Evolutionary conservation across 2,329 filamentous ascomycete genomes (phyloP).

Genomic region (Plenodomus biglobosus): DNA sequence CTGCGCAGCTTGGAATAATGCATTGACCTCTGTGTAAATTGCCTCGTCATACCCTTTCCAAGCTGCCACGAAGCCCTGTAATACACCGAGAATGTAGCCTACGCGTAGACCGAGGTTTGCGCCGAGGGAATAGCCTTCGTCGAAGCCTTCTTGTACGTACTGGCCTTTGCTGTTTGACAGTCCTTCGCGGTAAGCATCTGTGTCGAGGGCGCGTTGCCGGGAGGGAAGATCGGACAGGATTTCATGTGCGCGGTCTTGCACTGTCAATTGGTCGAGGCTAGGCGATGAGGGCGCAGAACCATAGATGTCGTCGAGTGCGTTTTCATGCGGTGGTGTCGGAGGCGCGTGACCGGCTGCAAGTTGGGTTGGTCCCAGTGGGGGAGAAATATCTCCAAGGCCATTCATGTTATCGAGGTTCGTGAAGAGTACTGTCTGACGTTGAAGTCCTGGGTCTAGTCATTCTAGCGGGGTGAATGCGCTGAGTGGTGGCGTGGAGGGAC

Average conservation of each 20-base stretch:
- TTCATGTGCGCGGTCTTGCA: constrained; percentile 37
- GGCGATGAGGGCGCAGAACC: constrained; percentile 49
- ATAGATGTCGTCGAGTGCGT: constrained; percentile 51
- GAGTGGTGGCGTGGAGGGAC: constrained; percentile 12
- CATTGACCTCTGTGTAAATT: constrained; percentile 28
- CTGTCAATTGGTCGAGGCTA: constrained; percentile 9
- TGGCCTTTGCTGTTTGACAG: constrained; percentile 72
- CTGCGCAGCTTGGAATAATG: constrained; percentile 50
- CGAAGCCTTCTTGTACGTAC: constrained; percentile 84
- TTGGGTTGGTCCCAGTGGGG: constrained; percentile 27
- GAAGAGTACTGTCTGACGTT: neutral
- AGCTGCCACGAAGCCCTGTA: constrained; percentile 69
- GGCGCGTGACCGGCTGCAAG: constrained; percentile 35
- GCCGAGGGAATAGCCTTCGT: constrained; percentile 84
- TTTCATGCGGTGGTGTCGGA: constrained; percentile 38
- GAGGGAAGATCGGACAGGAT: constrained; percentile 70
- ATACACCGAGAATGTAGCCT: constrained; percentile 72
- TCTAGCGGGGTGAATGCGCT: constrained; percentile 1
- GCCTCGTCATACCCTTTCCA: constrained; percentile 36
- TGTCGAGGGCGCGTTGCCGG: constrained; percentile 74
- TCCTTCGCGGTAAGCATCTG: constrained; percentile 88
- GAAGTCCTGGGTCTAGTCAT: constrained; percentile 11
- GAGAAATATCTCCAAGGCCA: constrained; percentile 24
- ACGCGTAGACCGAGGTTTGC: constrained; percentile 74
- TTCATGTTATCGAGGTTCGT: constrained; percentile 15